Evolutionary conservation across 1,284 basidiomycete genomes (phyloP).

Genomic region (Anthracocystis walkeri): DNA sequence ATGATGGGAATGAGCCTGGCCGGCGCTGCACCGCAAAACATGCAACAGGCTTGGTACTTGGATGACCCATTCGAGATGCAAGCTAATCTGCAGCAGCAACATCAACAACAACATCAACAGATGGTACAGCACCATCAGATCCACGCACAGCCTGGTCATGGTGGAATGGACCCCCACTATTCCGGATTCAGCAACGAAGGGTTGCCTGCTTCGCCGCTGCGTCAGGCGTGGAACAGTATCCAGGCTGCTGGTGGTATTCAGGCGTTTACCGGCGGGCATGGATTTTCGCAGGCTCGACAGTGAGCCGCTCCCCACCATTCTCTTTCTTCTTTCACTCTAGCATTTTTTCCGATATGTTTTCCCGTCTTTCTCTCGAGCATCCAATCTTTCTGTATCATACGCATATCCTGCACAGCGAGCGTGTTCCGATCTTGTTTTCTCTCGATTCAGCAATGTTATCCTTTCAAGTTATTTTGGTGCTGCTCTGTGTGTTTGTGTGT

Average conservation of each 20-base stretch:
- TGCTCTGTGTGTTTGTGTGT: neutral
- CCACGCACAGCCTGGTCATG: conserved; percentile 20
- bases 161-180: conserved; percentile 17
- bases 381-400: no score
- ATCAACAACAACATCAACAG: conserved; percentile 39
- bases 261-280: conserved; percentile 37
- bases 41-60: conserved; percentile 43
- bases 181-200: conserved; percentile 19
- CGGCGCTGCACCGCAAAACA: conserved; percentile 25
- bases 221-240: conserved; percentile 52
- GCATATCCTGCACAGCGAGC: neutral
- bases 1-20: conserved; percentile 41
- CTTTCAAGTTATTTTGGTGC: neutral
- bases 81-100: conserved; percentile 38
- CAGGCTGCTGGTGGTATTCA: conserved; percentile 50
- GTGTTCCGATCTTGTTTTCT: neutral
- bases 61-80: conserved; percentile 52
- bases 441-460: neutral
- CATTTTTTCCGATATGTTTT: neutral
- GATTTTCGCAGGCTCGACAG: conserved; percentile 29
- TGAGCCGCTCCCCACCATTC: conserved; percentile 1
- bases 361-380: neutral
- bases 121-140: conserved; percentile 29
- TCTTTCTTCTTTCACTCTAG: neutral
- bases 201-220: conserved; percentile 29